phyloP scores from a whole-genome alignment of 352 stramenopile genomes.

The Globisporangium irregulare region DNA sequence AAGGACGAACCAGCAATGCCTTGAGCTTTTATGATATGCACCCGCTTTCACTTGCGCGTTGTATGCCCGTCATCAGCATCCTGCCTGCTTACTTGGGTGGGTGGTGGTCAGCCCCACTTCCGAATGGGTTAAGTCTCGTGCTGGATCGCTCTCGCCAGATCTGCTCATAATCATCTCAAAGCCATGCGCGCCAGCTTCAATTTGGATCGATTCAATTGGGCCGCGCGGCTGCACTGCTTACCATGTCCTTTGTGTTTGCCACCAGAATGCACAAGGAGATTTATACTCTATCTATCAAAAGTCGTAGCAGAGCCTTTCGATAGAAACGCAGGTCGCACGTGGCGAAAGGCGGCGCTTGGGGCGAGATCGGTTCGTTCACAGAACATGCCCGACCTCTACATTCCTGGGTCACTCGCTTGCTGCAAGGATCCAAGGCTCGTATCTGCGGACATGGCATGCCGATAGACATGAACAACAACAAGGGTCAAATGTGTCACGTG shows the following conservation, averaged over 20 bases:
- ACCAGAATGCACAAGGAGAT: background rate
- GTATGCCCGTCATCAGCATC: too few relatives aligned
- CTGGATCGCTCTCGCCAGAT: background rate
- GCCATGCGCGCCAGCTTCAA: background rate
- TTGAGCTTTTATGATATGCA: background rate
- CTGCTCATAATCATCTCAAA: background rate
- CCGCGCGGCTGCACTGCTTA: background rate
- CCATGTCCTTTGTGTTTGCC: background rate
- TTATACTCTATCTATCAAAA: background rate
- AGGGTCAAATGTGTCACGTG: background rate
- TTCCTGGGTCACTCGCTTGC: background rate
- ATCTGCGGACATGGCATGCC: background rate
- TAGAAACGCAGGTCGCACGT: background rate
- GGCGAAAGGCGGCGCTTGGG: background rate
- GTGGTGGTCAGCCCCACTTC: background rate
- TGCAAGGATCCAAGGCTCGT: background rate
- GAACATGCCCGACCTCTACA: background rate
- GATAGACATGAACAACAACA: background rate
- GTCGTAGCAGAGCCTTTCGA: background rate
- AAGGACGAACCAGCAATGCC: background rate
- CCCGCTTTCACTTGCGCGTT: background rate
- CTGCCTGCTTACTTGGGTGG: background rate
- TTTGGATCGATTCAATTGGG: background rate
- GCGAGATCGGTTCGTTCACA: background rate
- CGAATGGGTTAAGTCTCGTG: background rate